Evolutionary conservation across 352 stramenopile species (phyloP).

Genomic region (Pythium aristosporum): DNA sequence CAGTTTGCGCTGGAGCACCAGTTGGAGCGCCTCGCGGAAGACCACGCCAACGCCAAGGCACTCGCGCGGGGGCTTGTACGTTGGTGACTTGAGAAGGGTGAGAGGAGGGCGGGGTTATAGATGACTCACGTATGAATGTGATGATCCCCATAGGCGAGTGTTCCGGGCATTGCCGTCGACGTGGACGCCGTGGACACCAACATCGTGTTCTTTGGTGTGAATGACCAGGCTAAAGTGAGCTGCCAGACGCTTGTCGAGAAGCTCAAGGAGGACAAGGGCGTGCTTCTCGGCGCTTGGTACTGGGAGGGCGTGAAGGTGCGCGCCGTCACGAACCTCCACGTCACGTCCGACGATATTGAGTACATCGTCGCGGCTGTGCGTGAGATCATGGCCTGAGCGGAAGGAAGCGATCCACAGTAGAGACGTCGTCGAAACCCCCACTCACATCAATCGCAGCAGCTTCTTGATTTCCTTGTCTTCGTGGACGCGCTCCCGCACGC

Average conservation of each 20-base stretch:
- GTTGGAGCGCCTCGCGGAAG: constrained; percentile 74
- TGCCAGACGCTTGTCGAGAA: constrained; percentile 48
- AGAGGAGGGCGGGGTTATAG: too few species aligned
- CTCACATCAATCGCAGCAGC: constrained; percentile 56
- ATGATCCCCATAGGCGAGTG: constrained; percentile 25
- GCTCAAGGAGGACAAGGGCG: constrained; percentile 63
- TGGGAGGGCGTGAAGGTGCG: constrained; percentile 58
- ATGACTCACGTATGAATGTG: neutral
- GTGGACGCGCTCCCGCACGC: constrained; percentile 40
- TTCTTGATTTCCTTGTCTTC: constrained; percentile 75
- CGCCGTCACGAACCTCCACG: constrained; percentile 75
- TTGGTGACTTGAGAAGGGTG: neutral
- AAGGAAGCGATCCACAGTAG: neutral
- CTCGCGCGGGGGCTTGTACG: constrained; percentile 57
- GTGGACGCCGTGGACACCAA: constrained; percentile 81
- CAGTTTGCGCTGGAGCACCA: constrained; percentile 91
- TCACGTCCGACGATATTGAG: constrained; percentile 59
- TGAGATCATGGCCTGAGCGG: constrained; percentile 46
- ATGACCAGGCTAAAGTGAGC: constrained; percentile 56
- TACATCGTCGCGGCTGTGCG: constrained; percentile 59
- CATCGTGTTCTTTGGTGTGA: constrained; percentile 83
- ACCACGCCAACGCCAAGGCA: constrained; percentile 78
- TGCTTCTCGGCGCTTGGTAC: constrained; percentile 69
- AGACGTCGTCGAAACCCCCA: too few species aligned
- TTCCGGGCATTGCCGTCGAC: constrained; percentile 70